Evolutionary conservation across 495 filamentous ascomycete species (phyloP).

Genomic region (Glutinoglossum americanum): DNA sequence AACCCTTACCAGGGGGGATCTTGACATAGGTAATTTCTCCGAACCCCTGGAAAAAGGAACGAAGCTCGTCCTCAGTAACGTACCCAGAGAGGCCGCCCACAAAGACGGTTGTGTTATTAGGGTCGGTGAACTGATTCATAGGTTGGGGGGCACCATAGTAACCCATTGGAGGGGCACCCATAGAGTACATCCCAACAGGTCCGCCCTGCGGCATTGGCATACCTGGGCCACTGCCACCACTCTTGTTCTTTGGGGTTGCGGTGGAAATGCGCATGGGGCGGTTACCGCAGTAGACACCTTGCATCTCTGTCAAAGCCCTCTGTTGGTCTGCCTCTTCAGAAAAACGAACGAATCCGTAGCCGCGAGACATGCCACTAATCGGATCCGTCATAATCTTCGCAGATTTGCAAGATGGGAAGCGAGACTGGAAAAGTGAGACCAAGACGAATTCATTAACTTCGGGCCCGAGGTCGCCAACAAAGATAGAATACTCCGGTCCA

Average conservation of each 20-base stretch:
- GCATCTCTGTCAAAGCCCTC: conserved; percentile 89
- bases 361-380: conserved; percentile 89
- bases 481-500: conserved; percentile 89
- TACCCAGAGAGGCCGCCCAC: conserved; percentile 95
- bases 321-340: conserved; percentile 88
- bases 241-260: conserved; percentile 90
- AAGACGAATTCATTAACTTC: conserved; percentile 98
- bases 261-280: conserved; percentile 97
- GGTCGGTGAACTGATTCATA: conserved; percentile 99
- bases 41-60: conserved; percentile 99
- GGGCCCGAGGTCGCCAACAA: conserved; percentile 91
- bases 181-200: conserved; percentile 32
- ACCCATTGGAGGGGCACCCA: conserved; percentile 59
- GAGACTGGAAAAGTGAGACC: conserved; percentile 86
- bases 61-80: conserved; percentile 96
- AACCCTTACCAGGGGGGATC: conserved; percentile 97
- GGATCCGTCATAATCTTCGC: conserved; percentile 99
- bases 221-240: conserved; percentile 29
- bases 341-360: conserved; percentile 96
- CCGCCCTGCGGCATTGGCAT: conserved; percentile 21
- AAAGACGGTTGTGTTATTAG: conserved; percentile 99
- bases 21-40: conserved; percentile 99
- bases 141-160: conserved; percentile 74
- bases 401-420: conserved; percentile 94
- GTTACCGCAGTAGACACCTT: conserved; percentile 98